Evolutionary conservation across 2,329 filamentous ascomycete genomes (phyloP), one percentile per base, ranked within the genome.

Genomic region (Cryphonectria parasitica): DNA sequence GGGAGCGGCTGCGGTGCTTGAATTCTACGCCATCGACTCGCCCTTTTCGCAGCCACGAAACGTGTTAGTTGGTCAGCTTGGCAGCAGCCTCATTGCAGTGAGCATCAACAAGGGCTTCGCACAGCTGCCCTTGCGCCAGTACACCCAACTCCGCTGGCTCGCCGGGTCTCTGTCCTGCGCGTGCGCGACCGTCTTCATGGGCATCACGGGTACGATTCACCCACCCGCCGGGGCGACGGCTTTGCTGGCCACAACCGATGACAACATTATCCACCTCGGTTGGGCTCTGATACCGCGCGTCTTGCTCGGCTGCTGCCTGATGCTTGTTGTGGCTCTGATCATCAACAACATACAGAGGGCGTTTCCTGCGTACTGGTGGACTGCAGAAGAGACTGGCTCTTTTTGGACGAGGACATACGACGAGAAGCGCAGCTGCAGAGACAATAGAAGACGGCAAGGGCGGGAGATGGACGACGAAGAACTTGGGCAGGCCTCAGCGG

Each of bases 161-260:
- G 90, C 85, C 1, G 91, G 89, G 15, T 87, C 91, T 15, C 79
- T 94, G 0, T 83, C 90, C 1, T 92, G 91, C 74, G 91, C 89
- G 0, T 77, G 85, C 2, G 86, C 91, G 0, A 91, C 88, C 0
- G 82, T 86, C 1, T 70, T 88, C 69, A 94, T 94, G 92, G 85
- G 85, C 0, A 75, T 93, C 31, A 94, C 91, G 1, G 90, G 90
- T 67, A 93, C 91, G 0, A 84, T 92, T 0, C 91, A 94, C 74
- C 92, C 92, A 0, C 92, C 92, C 0, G 92, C 91, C 0, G 92
- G 92, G 5, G 91, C 92, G 11, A 94, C 91, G 0, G 91, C 91
- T 0, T 80, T 95, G 1, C 80, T 94, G 36, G 90, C 91, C 0
- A 89, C 91, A 0, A 83, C 89, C 0, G 88, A 90, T 70, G 80